phyloP scores from a whole-genome alignment of 1,284 basidiomycete genomes.

The Boletus mariae region DNA sequence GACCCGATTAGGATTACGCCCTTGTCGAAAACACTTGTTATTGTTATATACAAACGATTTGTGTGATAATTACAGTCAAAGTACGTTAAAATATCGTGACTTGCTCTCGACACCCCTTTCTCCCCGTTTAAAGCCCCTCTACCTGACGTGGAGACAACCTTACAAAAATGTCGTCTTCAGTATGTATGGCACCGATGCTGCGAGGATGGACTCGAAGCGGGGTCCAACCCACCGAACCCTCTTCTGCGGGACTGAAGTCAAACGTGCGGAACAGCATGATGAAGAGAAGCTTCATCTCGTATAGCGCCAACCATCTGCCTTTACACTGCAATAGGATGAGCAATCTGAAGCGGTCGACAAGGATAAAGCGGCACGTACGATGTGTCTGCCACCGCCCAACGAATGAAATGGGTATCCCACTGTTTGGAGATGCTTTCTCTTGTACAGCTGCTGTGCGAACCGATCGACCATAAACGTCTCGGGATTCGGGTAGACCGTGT shows the following conservation, averaged over 20 bases:
- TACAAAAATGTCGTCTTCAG: slow-evolving; percentile 20
- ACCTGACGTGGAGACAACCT: slow-evolving; percentile 8
- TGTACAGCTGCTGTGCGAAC: slow-evolving; percentile 20
- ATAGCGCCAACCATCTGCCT: slow-evolving; percentile 25
- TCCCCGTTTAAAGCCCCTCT: background rate
- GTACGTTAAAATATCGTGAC: background rate
- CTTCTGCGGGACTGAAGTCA: slow-evolving; percentile 12
- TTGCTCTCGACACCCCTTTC: background rate
- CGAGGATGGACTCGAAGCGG: slow-evolving; percentile 14
- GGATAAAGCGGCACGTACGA: slow-evolving; percentile 11
- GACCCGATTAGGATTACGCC: background rate
- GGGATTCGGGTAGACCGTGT: slow-evolving; percentile 9
- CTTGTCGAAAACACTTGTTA: background rate
- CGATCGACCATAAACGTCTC: slow-evolving; percentile 21
- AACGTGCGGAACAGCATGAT: slow-evolving; percentile 19
- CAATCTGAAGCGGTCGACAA: background rate
- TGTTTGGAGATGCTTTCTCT: slow-evolving; percentile 21
- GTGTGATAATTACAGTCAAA: background rate
- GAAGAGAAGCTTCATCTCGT: slow-evolving; percentile 21
- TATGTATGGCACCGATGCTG: slow-evolving; percentile 20
- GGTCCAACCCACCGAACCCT: slow-evolving; percentile 6
- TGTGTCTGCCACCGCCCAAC: slow-evolving; percentile 22
- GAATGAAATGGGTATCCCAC: slow-evolving; percentile 17
- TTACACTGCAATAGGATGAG: slow-evolving; percentile 20
- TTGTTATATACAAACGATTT: background rate